phyloP scores from a whole-genome alignment of 306 rosid genomes.

The Quercus parvula region DNA sequence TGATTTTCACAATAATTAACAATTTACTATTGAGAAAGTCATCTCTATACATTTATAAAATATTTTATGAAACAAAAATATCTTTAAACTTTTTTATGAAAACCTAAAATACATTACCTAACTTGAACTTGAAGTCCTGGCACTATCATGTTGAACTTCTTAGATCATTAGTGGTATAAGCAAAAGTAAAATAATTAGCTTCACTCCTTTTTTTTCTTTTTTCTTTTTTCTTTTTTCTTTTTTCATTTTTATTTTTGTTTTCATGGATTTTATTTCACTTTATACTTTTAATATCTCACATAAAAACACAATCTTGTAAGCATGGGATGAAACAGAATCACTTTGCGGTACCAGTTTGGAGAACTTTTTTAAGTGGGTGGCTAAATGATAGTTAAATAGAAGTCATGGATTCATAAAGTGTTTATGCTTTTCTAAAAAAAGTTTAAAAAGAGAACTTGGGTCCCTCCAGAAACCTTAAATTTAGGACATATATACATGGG shows the following conservation, averaged over 20 bases:
- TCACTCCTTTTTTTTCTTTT: background rate
- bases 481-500: conserved; percentile 9
- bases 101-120: conserved; percentile 2
- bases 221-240: background rate
- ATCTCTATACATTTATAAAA: too few relatives aligned
- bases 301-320: conserved; percentile 23
- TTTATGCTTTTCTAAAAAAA: conserved; percentile 47
- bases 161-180: background rate
- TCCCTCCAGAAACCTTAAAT: conserved; percentile 39
- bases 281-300: background rate
- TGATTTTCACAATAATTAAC: too few relatives aligned
- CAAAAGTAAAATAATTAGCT: background rate
- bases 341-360: conserved; percentile 35
- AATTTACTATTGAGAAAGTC: too few relatives aligned
- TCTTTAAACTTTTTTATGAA: too few relatives aligned
- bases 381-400: conserved; percentile 49
- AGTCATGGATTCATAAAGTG: conserved; percentile 41
- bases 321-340: conserved; percentile 33
- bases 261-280: background rate
- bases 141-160: background rate
- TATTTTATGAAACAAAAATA: too few relatives aligned
- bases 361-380: conserved; percentile 47
- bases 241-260: background rate
- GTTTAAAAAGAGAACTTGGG: conserved; percentile 26
- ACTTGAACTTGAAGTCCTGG: conserved; percentile 7